Base-by-base conservation (phyloP, 1,139 yeast genomes). In the Kodamaea sp. region DNA sequence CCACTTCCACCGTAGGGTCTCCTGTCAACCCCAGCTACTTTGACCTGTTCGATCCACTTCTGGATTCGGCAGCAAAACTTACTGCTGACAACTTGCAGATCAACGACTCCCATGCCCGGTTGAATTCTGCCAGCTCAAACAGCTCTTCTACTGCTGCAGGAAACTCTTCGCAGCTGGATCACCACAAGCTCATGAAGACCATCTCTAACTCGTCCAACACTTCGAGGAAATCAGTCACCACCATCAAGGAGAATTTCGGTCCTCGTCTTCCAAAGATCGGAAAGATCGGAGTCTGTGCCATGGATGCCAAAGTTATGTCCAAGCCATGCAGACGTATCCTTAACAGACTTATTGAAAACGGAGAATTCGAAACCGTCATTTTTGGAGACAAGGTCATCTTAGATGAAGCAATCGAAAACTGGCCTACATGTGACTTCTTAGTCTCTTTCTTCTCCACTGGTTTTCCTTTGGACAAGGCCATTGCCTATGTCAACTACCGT, bases 391-490 rank as follows among this genome's bases (percentile, higher is more conserved):
- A 94, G 62, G 97, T 90, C 14, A 92, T 94, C 32, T 67, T 94
- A 37, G 98, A 94, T 61, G 98, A 94, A 63, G 51, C 82, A 16
- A 78, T 92, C 42, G 97, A 92, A 61, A 88, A 89, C 57, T 92
- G 99, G 98, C 99, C 98, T 21, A 88, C 96, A 26, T 94, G 98
- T 66, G 98, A 94, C 56, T 92, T 88, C 53, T 71, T 94, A 44
- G 87, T 92, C 42, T 83, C 94, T 49, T 92, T 92, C 61, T 92
- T 92, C 58, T 85, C 96, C n/a, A 78, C 80, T 23, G 99, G 99
- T 0, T 94, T 94, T 63, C 98, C 99, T 0, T 68, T 94, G 27
- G 96, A 92, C 52, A 94, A 94, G 61, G 98, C 98, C 2, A 90
- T 94, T 40, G 76, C 82, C 20, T 94, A 94, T 55, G 96, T 83